Base-by-base conservation (phyloP, 306 rosid species). In the Pyrus communis region DNA sequence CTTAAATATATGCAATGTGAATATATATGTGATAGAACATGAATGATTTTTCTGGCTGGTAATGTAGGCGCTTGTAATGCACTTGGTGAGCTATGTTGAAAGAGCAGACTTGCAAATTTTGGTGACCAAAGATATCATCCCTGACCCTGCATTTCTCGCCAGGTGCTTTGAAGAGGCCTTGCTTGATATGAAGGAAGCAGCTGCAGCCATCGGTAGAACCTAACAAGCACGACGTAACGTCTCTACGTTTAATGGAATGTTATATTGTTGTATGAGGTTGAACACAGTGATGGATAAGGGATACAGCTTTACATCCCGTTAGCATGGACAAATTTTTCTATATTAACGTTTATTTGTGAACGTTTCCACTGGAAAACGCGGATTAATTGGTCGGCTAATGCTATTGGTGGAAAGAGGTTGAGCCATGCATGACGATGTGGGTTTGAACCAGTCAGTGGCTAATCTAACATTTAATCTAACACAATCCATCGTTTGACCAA, bases 101-200 rank as follows among this genome's bases (percentile, higher is more conserved):
- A 89, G 78, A 74, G 98, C 96, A 42, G 96, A 94, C 75, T 88
- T 94, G 98, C 97, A 94, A 82, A 86, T 94, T 65, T 85, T 87
- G 84, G 98, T 94, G 83, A 93, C 96, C 68, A 94, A 94, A 82
- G 95, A 94, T 40, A 86, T 94, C 83, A 92, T 91, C 35, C 96
- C 93, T 0, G 98, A 94, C 80, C 97, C 95, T 6, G 84, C 86
- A 42, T 85, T 89, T 86, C 95, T 94, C 38, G 96, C 93, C 2
- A 84, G 88, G 80, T 94, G 93, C 83, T 92, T 94, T 73, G 95
- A 94, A 75, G 92, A 91, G 62, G 97, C 95, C 67, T 86, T 94
- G 74, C 80, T 87, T 68, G 91, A 92, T 77, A 84, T 90, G 96
- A 92, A 87, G 85, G 89, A 71, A 74, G 87, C 83, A 25, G 91